Evolutionary conservation across 805 yeast species (phyloP), one percentile per base, ranked within the genome.

Genomic region (Wickerhamomyces xylosicus): DNA sequence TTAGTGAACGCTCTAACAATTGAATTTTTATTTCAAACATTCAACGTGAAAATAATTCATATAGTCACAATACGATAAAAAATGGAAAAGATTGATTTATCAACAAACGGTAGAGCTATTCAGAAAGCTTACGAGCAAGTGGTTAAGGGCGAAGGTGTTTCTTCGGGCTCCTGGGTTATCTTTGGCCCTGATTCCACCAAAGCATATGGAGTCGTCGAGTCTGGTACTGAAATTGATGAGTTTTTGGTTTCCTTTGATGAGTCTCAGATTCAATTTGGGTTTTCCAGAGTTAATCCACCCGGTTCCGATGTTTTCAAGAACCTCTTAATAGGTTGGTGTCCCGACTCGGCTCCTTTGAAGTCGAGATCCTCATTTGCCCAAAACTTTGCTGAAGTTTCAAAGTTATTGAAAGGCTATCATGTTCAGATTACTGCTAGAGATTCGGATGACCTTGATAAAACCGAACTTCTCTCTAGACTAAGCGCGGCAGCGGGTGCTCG

Each of bases 381-480:
- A 43, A 84, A 83, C 59, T 79, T 82, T 48, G 86, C 85, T 32
- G 84, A 79, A 32, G 83, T 84, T 17, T 74, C 87, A 20, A 76
- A 70, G 42, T 66, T 76, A 17, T 68, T 84, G 53, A 69, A 70
- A 48, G 95, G 95, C 35, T 92, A 90, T 63, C 98, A 92, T 57
- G 89, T 92, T 39, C 97, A 92, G 62, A 79, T 92, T 47, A 87
- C 96, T 36, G 97, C 97, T n/a, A 78, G 97, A 63, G 95, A 85
- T 55, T 67, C 74, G 33, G 95, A 87, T 54, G 98, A 92, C 59
- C 70, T 94, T 57, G 84, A 85, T 50, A 82, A 83, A 34, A 70
- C 70, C 19, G 94, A 83, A 43, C 72, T 92, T 41, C 59, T 86
- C 48, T 69, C 75, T 34, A 79, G 85, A 47, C 78, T 92, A 36